Evolutionary conservation across 2,329 filamentous ascomycete genomes (phyloP), one percentile per base, ranked within the genome.

Genomic region (Fusarium sterilihyphosum): DNA sequence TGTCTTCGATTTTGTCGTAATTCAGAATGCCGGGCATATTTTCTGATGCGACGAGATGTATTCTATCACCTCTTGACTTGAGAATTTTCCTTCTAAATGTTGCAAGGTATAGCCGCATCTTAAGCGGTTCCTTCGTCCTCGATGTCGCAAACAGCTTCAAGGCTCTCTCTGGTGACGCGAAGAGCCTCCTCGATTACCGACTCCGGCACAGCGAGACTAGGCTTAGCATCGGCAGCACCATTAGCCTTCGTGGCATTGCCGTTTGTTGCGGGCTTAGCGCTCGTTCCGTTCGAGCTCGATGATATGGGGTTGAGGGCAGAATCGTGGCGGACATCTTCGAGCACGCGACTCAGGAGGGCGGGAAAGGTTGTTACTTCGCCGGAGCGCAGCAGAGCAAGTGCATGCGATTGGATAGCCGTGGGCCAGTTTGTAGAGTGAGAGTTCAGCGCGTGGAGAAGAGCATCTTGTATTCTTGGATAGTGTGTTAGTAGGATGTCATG

Each of bases 371-470:
- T 86, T 56, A 87, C 85, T 70, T 91, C 88, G 81, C 89, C 89
- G 50, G 85, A 87, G 71, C 90, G 90, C 31, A 92, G 86, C 73
- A 92, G 87, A 26, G 85, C 74, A 40, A 92, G 86, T 44, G 90
- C 90, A 81, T 91, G 90, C 62, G 83, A 81, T 77, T 92, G 89
- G 71, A 92, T 84, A 56, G 83, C 78, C 17, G 90, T 90, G 5
- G 90, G 90, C 90, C 90, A 92, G 84, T 92, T 90, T 73, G 86
- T 83, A 9, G 84, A 80, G 82, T 91, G 85, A 56, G 90, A 84
- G 81, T 92, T 85, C 60, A 92, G 88, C 69, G 88, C 81, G 82
- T 92, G 90, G 47, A 92, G 87, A 78, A 92, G 87, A 49, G 86
- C 83, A 65, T 92, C 90, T 84, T 92, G 90, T 76, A 92, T 92